A percentile compares a stretch with the other conserved stretches of the same genome.
Conservation (phyloP, 345 rosid species). For the Salix brachista region DNA sequence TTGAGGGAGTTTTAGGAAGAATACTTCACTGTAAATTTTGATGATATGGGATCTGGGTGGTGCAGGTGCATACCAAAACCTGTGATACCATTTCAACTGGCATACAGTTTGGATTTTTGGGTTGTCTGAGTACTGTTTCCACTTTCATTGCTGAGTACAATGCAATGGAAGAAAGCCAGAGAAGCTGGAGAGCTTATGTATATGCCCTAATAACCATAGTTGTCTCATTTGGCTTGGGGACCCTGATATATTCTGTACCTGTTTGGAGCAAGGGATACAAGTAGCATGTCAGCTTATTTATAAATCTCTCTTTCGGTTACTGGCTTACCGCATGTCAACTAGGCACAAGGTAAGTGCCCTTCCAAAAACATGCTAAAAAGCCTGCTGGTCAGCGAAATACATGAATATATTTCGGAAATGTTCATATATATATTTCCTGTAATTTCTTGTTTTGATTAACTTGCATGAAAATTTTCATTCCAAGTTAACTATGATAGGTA, state of each 20-base stretch:
- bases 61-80: constrained; percentile 52
- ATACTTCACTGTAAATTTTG: not conserved
- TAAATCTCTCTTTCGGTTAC: not conserved
- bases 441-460: too few species aligned
- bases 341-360: not conserved
- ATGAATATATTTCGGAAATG: too few species aligned
- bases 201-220: constrained; percentile 48
- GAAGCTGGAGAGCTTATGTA: constrained; percentile 71
- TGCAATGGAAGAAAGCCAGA: constrained; percentile 66
- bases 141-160: constrained; percentile 88
- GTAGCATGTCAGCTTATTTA: not conserved
- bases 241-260: constrained; percentile 52
- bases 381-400: not conserved
- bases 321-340: not conserved
- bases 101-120: constrained; percentile 73
- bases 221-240: constrained; percentile 50
- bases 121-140: constrained; percentile 85
- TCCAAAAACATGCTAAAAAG: not conserved
- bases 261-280: constrained; percentile 44
- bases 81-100: constrained; percentile 49
- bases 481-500: too few species aligned
- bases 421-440: not conserved
- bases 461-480: too few species aligned
- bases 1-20: not conserved
- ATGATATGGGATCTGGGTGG: not conserved